A percentile compares a stretch with the other conserved stretches of the same genome.
phyloP scores from a whole-genome alignment of 192 early-diverging fungal species.

The Glomus cerebriforme region DNA sequence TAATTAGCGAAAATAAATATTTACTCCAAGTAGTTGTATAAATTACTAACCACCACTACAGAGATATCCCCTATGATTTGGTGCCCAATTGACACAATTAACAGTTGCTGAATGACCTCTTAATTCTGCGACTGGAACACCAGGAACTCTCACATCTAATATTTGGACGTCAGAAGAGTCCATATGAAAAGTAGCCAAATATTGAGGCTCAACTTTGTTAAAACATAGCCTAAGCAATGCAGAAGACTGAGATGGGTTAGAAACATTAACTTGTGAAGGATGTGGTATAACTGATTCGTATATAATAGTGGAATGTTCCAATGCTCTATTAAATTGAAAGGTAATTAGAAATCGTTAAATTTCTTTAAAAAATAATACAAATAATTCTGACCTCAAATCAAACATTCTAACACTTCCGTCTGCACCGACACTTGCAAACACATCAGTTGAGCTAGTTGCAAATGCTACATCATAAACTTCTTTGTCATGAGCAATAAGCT shows the following conservation, averaged over 20 bases:
- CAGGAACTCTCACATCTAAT: constrained; percentile 90
- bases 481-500: constrained; percentile 98
- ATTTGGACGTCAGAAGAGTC: constrained; percentile 82
- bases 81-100: constrained; percentile 88
- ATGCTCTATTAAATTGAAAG: constrained; percentile 52
- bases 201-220: constrained; percentile 89
- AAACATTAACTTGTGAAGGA: constrained; percentile 28
- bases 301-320: constrained; percentile 97
- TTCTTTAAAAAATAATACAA: not conserved
- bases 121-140: constrained; percentile 82
- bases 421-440: constrained; percentile 97
- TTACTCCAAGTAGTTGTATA: not conserved
- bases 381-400: constrained; percentile 72
- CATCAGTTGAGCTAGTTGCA: constrained; percentile 74
- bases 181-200: constrained; percentile 88
- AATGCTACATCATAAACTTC: constrained; percentile 99
- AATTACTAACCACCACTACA: constrained; percentile 75
- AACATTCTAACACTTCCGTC: constrained; percentile 98
- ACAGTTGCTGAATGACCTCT: constrained; percentile 75
- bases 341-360: not conserved
- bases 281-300: constrained; percentile 77
- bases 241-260: constrained; percentile 42
- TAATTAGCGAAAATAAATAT: not conserved
- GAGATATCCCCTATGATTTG: constrained; percentile 74
- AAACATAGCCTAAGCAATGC: constrained; percentile 85